Base-by-base conservation (phyloP, 768 basidiomycete genomes). In the Dentipellis fragilis region DNA sequence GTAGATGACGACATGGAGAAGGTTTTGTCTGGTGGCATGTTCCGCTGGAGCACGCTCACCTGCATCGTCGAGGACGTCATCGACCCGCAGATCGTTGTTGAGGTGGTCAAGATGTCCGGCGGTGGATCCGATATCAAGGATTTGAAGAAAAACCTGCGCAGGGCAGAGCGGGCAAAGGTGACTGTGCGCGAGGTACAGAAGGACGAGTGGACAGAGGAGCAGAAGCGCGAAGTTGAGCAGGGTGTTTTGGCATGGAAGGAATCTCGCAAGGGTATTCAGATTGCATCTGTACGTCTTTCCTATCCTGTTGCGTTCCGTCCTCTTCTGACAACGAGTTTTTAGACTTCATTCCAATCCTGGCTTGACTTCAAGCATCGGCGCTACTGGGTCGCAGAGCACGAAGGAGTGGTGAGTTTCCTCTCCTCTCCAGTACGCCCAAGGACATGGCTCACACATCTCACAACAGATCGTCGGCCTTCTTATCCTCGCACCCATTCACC, bases 11-110 rank as follows among this genome's bases (percentile, higher is more conserved):
- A 74, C 16, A 71, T 80, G 10, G 80, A 84, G 60, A 67, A 75
- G 45, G 64, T 80, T 8, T 74, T 86, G 46, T 75, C 64, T 7
- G 68, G 69, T n/a, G 19, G 42, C 55, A 59, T 76, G 45, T 73
- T 79, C 58, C 70, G 73, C 0, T 86, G 84, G 85, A 73, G 75
- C 53, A 75, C 77, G 4, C 72, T 87, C 40, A 74, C 75, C 49
- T 85, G 81, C 55, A 81, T 86, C 51, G 78, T 79, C 51, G 84
- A 86, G 62, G 82, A 84, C 57, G 67, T 74, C 14, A 56, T 75
- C 17, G 71, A 75, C 57, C 69, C 75, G 3, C 58, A 55, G 21
- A 67, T 70, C 52, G 71, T 78, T 38, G 68, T 81, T 10, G 73
- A 80, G 53, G 76, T 81, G 0, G 73, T 71, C 21, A 63, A 71